Evolutionary conservation across 2,329 filamentous ascomycete species (phyloP), one percentile per base, ranked within the genome.

Genomic region (Pseudonectria buxi): DNA sequence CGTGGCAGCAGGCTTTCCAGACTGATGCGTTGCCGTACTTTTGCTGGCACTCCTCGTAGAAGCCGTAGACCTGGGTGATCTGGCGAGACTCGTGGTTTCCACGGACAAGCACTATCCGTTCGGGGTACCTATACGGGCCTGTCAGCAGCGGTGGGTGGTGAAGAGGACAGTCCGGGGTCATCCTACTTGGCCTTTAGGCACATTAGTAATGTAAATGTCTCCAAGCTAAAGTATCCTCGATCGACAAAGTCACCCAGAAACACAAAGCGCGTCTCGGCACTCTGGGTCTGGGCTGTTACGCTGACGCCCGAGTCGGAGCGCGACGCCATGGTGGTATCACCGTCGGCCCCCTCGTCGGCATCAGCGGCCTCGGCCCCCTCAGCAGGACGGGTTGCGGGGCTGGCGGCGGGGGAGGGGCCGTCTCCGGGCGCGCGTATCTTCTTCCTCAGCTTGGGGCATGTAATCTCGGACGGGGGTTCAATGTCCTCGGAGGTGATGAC

Each of bases 1-100:
- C 95, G 60, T 98, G 92, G 45, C 92, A 98, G 63, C 95, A 98
- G 40, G 95, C 92, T 63, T 98, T 94, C 92, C 92, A 98, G n/a
- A 98, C 92, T 32, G 94, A 95, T 10, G 92, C 88, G 57, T 95
- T 96, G 56, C 92, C 92, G 60, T 98, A 98, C 64, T 98, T 98
- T 54, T 92, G 84, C 37, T 88, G 88, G 63, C 92, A 98, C 62
- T 98, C 92, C 41, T 94, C 95, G 64, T 98, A 98, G 65, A 98
- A 98, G 35, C 92, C 92, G 61, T 98, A 98, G 14, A 94, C 95
- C 57, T 98, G 92, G 7, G 92, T 98, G 45, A 98, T 94, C 54
- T 94, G 92, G 45, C 92, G 82, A 16, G 88, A 95, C 64, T 98
- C 92, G 67, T 98, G 92, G 63, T 98, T 98, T 44, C 92, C 92